A percentile compares a stretch with the other conserved stretches of the same genome.
These are phyloP conservation scores for Colletotrichum siamense DNA, from an alignment of 2,329 filamentous ascomycete species.

Conservation along the genomic window DNA sequence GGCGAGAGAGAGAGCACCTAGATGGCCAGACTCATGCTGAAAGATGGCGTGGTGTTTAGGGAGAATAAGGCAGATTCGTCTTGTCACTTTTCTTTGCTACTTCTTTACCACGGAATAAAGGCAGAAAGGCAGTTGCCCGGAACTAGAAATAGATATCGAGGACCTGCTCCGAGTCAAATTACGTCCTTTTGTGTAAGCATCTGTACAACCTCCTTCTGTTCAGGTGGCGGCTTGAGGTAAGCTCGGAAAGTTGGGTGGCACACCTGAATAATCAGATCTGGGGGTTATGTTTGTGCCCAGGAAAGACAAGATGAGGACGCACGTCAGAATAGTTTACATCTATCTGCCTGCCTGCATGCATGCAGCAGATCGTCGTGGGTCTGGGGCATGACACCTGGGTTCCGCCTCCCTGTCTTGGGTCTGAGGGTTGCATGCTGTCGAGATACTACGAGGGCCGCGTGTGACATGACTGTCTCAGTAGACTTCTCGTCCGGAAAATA, in stretches of 20 bases:
- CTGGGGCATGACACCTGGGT: not conserved
- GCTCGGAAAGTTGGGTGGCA: not conserved
- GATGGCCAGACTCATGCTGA: not conserved
- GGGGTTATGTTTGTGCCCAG: not conserved
- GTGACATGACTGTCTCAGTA: not conserved
- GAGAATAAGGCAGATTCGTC: too few species aligned
- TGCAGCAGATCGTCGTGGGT: not conserved
- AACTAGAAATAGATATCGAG: rapidly evolving
- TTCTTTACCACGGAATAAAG: not conserved
- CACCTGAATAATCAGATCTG: not conserved
- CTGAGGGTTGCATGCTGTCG: not conserved
- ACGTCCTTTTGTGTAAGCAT: not conserved
- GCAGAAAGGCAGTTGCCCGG: not conserved
- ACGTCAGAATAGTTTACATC: not conserved
- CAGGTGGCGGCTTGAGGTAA: not conserved
- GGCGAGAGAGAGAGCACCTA: not conserved
- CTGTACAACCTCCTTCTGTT: not conserved
- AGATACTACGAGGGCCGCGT: not conserved
- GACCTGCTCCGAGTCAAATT: not conserved
- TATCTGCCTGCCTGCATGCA: not conserved
- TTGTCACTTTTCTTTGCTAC: too few species aligned
- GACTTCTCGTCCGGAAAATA: not conserved
- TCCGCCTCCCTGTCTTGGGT: not conserved
- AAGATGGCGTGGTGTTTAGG: too few species aligned
- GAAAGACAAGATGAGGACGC: not conserved